Percentiles rank a stretch among this genome's conserved stretches.
Conservation (phyloP, 2,329 filamentous ascomycete genomes). For the Ambrosiella xylebori region DNA sequence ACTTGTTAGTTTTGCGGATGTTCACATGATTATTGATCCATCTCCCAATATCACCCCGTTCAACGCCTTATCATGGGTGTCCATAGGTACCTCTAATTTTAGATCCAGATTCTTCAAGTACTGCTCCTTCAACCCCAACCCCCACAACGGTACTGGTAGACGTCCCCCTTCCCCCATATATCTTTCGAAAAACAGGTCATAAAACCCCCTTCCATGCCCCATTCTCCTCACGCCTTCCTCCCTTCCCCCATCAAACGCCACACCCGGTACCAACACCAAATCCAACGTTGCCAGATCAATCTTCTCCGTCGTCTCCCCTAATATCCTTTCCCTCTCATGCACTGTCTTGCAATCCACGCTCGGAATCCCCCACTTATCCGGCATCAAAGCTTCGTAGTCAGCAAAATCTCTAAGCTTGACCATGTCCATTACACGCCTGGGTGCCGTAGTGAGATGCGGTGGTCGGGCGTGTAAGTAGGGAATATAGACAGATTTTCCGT, state of each 20-base stretch:
- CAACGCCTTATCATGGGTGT: conserved; percentile 5
- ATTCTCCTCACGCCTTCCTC: conserved; percentile 46
- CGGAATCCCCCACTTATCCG: conserved; percentile 91
- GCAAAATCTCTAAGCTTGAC: conserved; percentile 53
- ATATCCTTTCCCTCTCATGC: conserved; percentile 49
- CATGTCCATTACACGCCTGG: conserved; percentile 79
- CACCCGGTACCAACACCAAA: conserved; percentile 77
- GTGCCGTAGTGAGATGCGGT: conserved; percentile 31
- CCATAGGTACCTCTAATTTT: conserved; percentile 1
- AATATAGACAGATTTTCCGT: conserved; percentile 76
- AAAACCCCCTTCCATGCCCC: conserved; percentile 92
- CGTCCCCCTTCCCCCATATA: conserved; percentile 32
- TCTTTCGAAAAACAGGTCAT: conserved; percentile 77
- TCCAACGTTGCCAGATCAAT: conserved; percentile 44
- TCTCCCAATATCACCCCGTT: conserved; percentile 9
- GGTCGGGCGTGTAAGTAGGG: conserved; percentile 63
- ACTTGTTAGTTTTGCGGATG: too few species aligned
- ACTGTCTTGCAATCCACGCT: conserved; percentile 54
- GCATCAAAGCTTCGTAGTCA: conserved; percentile 62
- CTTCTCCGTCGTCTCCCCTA: conserved; percentile 40
- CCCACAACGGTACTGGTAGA: conserved; percentile 39
- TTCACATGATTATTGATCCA: conserved; percentile 6
- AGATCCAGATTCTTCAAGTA: conserved; percentile 37
- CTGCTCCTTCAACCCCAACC: conserved; percentile 74
- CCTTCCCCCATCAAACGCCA: conserved; percentile 50